Evolutionary conservation across 2,329 filamentous ascomycete genomes (phyloP).

Genomic region (Myriosclerotinia curreyana): DNA sequence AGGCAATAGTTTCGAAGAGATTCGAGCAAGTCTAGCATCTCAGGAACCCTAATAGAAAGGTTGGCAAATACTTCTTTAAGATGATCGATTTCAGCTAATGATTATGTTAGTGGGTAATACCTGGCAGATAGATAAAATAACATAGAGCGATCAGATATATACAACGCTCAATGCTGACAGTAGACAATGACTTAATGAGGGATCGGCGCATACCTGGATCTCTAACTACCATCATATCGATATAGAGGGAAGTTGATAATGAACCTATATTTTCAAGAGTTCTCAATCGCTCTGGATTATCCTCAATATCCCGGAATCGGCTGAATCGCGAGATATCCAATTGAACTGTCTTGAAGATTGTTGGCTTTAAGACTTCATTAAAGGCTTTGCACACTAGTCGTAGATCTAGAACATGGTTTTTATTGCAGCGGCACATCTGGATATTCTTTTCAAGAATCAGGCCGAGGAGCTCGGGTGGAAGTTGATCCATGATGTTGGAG

Average conservation of each 20-base stretch:
- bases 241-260: constrained; percentile 49
- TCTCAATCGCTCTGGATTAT: constrained; percentile 35
- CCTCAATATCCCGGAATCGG: not conserved
- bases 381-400: constrained; percentile 52
- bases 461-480: constrained; percentile 50
- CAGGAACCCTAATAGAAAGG: constrained; percentile 41
- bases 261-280: constrained; percentile 47
- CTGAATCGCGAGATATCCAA: constrained; percentile 51
- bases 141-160: not conserved
- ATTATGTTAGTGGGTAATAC: constrained; percentile 22
- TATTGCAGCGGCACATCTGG: constrained; percentile 41
- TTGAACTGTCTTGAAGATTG: constrained; percentile 48
- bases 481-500: constrained; percentile 42
- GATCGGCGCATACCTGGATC: constrained; percentile 45
- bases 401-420: constrained; percentile 47
- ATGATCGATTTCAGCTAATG: constrained; percentile 48
- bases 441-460: constrained; percentile 47
- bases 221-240: constrained; percentile 53
- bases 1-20: constrained; percentile 49
- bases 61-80: constrained; percentile 47
- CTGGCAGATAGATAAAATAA: not conserved
- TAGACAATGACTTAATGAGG: not conserved
- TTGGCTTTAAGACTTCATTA: constrained; percentile 47
- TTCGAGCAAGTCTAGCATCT: constrained; percentile 47
- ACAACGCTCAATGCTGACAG: not conserved